Evolutionary conservation across 164 flowering plant genomes (phyloP), one percentile per base, ranked within the genome.

Genomic region (Umbilicus rupestris): DNA sequence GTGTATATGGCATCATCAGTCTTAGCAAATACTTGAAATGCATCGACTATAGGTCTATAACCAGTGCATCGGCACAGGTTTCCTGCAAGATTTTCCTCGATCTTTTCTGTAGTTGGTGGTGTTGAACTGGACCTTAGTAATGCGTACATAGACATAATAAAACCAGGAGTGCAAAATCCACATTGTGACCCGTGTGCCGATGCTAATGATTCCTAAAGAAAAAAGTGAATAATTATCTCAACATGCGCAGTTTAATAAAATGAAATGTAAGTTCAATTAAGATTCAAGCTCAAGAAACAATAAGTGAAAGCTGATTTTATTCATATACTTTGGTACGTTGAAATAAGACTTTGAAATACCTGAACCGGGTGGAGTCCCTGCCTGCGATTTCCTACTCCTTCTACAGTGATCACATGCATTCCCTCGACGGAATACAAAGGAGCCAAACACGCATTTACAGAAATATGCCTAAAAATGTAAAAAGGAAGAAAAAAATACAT

Each of bases 31-130:
- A 92, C 94, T 46, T 88, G 84, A 75, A 95, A 95, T 31, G 97
- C 99, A 77, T 95, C 99, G 68, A 91, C 26, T 45, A 95, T 95
- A 64, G 97, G 89, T 74, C 99, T 82, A 73, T 95, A 95, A 68
- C 97, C 99, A 20, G 99, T 95, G 82, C 99, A 95, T n/a, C 99
- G 83, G 70, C 99, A 95, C 68, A 95, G 75, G 77, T 95, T 95
- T 72, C 99, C 99, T 22, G 87, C 87, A 74, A 95, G 88, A 77
- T 82, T 75, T 80, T 92, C 97, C 81, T 95, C 97, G 66, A 95
- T 90, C 72, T 92, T 89, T 71, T 84, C 97, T 75, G 84, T 88
- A 69, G 76, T 84, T 17, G 97, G 97, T 37, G 84, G 85, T 19
- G 71, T 75, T 69, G 67, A 73, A 72, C 84, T 81, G 55, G 97